Conservation (phyloP, 768 basidiomycete species). For the Trametes cinnabarina region DNA sequence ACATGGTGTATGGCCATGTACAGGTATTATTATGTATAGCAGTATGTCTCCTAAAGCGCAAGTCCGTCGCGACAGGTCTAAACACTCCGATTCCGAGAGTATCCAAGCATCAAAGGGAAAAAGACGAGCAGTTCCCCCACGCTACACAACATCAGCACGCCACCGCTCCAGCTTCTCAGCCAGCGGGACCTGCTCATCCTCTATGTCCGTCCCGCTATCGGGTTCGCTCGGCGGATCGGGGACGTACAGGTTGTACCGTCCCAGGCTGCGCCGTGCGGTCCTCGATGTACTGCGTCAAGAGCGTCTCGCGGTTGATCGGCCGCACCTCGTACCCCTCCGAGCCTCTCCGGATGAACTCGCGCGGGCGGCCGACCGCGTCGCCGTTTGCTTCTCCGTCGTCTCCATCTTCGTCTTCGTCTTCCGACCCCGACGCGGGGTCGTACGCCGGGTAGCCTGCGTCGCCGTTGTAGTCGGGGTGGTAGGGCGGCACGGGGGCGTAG, state of each 20-base stretch:
- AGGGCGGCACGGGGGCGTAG: conserved; percentile 60
- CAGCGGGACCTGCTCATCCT: conserved; percentile 26
- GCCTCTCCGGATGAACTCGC: conserved; percentile 53
- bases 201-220: conserved; percentile 42
- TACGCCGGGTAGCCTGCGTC: conserved; percentile 29
- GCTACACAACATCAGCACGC: conserved; percentile 22
- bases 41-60: conserved; percentile 5
- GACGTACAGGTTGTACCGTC: conserved; percentile 66
- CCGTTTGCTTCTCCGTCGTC: conserved; percentile 27
- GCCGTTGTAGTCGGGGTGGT: conserved; percentile 67
- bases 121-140: neutral
- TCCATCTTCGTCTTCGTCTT: conserved; percentile 28
- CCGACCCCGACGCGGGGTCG: conserved; percentile 13
- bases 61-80: neutral
- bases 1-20: conserved; percentile 9
- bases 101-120: neutral
- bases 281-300: conserved; percentile 57
- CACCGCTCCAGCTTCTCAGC: conserved; percentile 25
- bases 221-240: conserved; percentile 49
- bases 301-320: conserved; percentile 57
- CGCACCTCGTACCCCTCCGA: conserved; percentile 84
- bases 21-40: conserved; percentile 17
- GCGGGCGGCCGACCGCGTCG: conserved; percentile 29
- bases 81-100: neutral
- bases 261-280: conserved; percentile 53